Conservation (phyloP, 2,329 filamentous ascomycete genomes). For the Venturia aucupariae region DNA sequence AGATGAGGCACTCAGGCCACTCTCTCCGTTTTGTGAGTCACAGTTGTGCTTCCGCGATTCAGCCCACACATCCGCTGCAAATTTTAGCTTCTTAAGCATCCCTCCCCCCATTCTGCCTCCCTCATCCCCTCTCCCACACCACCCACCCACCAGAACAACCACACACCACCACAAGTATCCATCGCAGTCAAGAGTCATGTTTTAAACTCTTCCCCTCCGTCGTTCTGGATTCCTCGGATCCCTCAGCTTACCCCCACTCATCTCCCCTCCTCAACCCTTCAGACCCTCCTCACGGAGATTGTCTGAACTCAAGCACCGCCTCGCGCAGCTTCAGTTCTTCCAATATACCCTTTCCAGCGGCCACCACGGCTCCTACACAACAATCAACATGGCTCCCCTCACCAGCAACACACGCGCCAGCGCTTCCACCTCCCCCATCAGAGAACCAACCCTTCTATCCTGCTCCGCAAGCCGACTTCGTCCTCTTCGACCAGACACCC, state of each 20-base stretch:
- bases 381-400: constrained; percentile 71
- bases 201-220: constrained; percentile 5
- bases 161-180: background rate
- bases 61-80: background rate
- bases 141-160: background rate
- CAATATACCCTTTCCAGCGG: constrained; percentile 60
- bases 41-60: background rate
- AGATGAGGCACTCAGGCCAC: background rate
- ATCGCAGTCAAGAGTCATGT: background rate
- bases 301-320: constrained; percentile 59
- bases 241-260: background rate
- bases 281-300: constrained; percentile 33
- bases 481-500: constrained; percentile 54
- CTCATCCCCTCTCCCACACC: background rate
- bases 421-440: constrained; percentile 33
- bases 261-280: constrained; percentile 19
- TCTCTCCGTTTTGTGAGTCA: background rate
- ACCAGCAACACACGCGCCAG: constrained; percentile 43
- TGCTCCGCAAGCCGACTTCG: constrained; percentile 60
- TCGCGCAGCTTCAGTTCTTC: constrained; percentile 45
- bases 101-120: background rate
- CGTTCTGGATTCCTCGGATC: constrained; percentile 6
- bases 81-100: background rate
- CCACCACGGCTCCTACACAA: constrained; percentile 68
- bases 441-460: constrained; percentile 27